These are phyloP conservation scores for Penicillium sp. DNA, from an alignment of 2,329 filamentous ascomycete genomes.

Conservation along the genomic window DNA sequence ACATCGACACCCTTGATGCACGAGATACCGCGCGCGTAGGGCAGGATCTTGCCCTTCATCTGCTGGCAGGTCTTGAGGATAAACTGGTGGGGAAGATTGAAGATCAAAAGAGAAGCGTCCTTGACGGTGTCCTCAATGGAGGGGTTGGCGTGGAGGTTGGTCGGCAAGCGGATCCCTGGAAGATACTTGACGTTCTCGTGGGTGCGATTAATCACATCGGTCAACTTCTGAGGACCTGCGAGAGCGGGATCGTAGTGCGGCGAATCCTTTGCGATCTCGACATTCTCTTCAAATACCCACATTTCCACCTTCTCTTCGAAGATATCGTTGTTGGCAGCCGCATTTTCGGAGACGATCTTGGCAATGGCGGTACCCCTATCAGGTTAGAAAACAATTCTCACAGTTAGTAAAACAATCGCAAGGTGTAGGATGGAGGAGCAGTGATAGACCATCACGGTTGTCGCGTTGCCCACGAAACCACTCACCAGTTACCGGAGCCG, in stretches of 20 bases:
- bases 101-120: constrained; percentile 84
- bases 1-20: constrained; percentile 99
- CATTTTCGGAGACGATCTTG: constrained; percentile 96
- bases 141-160: constrained; percentile 59
- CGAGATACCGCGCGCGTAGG: constrained; percentile 89
- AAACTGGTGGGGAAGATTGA: constrained; percentile 93
- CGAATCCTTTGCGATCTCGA: constrained; percentile 70
- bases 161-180: constrained; percentile 78
- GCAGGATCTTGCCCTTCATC: constrained; percentile 83
- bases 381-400: constrained; percentile 41
- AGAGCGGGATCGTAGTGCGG: constrained; percentile 73
- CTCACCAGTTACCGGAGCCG: constrained; percentile 92
- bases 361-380: constrained; percentile 90
- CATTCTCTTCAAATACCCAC: constrained; percentile 98
- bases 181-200: constrained; percentile 99
- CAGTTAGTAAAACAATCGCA: neutral
- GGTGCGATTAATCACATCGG: constrained; percentile 81
- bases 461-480: neutral
- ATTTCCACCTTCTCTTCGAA: constrained; percentile 93
- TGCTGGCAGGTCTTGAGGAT: constrained; percentile 83
- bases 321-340: constrained; percentile 70
- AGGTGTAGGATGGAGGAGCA: neutral
- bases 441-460: neutral
- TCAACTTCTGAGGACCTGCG: constrained; percentile 79
- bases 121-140: constrained; percentile 69